Base-by-base conservation (phyloP, 306 rosid genomes). In the Prosopis cineraria region DNA sequence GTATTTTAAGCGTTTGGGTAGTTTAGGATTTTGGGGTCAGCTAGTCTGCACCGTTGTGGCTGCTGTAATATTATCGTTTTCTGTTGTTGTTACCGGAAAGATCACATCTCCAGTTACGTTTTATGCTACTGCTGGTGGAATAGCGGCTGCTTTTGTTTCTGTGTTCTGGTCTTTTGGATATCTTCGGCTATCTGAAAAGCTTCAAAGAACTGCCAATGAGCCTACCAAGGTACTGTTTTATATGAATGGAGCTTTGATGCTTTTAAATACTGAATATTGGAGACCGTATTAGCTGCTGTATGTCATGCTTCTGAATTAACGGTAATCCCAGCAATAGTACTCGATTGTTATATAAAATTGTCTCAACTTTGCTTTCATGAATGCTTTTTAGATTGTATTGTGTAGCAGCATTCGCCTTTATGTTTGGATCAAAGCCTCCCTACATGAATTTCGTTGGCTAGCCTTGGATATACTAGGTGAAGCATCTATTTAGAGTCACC, bases 81-180 rank as follows among this genome's bases (percentile, higher is more conserved):
- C 99, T 1, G 90, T 91, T 58, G 88, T 91, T 27, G 19, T 89
- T 31, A 91, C 97, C 7, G 99, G 99, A 33, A 93, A 87, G 84
- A 81, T 96, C 71, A 85, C 94, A 0, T 93, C 98, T 0, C 99
- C 98, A 2, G 89, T 89, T 33, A 96, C 99, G 8, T 93, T 96
- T 84, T 96, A 96, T 84, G 89, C 98, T 40, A 96, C 98, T 9
- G 88, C 99, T 0, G 96, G 94, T 60, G 96, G 99, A 76, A 91
- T 96, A 81, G 98, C 84, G 4, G 98, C 98, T 0, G 97, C 94
- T 0, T 96, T 96, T 87, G 80, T 96, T 68, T 96, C 98, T 0
- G 97, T 96, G 77, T 96, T 96, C 74, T 96, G 98, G 98, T 96
- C 98, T 16, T 96, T 96, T 63, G 98, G 99, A 6, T 96, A 96